Base-by-base conservation (phyloP, 176 grass and related monocot species). In the Oropetium thomaeum region DNA sequence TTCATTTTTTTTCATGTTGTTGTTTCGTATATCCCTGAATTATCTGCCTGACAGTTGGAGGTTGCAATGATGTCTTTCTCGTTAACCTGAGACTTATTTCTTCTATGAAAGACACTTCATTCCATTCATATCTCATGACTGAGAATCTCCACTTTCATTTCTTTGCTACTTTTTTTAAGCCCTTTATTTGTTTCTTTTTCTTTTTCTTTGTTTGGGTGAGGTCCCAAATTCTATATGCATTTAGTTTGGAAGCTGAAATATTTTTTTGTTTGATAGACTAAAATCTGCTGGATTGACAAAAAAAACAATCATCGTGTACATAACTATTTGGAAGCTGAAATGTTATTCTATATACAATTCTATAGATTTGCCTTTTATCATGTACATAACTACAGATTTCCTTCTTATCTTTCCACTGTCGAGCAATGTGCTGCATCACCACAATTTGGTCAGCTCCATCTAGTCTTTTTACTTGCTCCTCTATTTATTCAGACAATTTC, bases 11-110 rank as follows among this genome's bases (percentile, higher is more conserved):
- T 4, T n/a, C n/a, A n/a, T n/a, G 1, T 5, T 53, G 22, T 25
- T 9, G 28, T 48, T 11, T 8, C 29, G 12, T 63, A n/a, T 29
- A 75, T 75, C 73, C 39, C 12, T 13, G 57, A 20, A 47, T 60
- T 75, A 0, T 29, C n/a, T 62, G 26, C 27, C 39, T 62, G 15
- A 25, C 5, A 34, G 2, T 63, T 76, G 5, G 15, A 65, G 25
- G 69, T 64, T 87, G 40, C 67, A 28, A 74, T 74, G 74, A 87
- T 74, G 80, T 45, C 49, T 58, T 71, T 89, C 81, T 89, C 10
- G 60, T 87, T 83, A 87, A 83, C 67, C 80, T 78, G 74, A 82
- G 39, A 76, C 30, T 69, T 67, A 32, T 73, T 30, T 45, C 43
- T 78, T 27, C 73, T 38, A 82, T 51, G 80, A 71, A 78, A 67